These are phyloP conservation scores for Vitis amurensis DNA, from an alignment of 164 flowering plant species.

Conservation along the genomic window DNA sequence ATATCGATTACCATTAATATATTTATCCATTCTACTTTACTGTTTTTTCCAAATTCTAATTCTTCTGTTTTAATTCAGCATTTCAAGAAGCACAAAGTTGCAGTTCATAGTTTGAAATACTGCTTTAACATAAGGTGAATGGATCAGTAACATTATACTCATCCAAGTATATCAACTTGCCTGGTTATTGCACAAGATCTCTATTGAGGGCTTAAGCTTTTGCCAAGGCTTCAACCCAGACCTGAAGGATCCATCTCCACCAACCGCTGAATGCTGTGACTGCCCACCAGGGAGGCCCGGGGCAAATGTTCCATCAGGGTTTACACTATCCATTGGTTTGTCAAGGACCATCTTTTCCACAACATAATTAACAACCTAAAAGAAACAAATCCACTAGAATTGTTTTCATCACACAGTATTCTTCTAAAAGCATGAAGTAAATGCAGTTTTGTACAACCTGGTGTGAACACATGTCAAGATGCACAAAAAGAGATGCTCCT, in stretches of 20 bases:
- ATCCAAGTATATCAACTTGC: conserved; percentile 30
- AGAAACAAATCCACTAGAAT: background rate
- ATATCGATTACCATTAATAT: too few relatives aligned
- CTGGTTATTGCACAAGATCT: conserved; percentile 97
- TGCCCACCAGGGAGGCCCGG: conserved; percentile 56
- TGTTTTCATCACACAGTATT: background rate
- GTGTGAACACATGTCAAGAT: too few relatives aligned
- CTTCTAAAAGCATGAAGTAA: background rate
- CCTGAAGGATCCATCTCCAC: conserved; percentile 68
- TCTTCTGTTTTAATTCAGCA: too few relatives aligned
- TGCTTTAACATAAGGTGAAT: too few relatives aligned
- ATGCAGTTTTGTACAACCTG: background rate
- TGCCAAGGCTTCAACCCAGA: conserved; percentile 70
- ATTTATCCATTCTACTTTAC: too few relatives aligned
- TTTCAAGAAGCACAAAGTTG: too few relatives aligned
- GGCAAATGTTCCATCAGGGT: conserved; percentile 52
- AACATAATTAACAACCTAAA: conserved; percentile 89
- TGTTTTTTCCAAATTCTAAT: too few relatives aligned
- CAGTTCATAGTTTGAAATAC: too few relatives aligned
- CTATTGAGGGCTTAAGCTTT: conserved; percentile 78
- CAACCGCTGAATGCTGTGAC: conserved; percentile 39
- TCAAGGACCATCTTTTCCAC: conserved; percentile 88
- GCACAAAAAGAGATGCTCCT: too few relatives aligned
- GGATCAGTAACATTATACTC: too few relatives aligned
- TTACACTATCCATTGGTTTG: conserved; percentile 59